Evolutionary conservation across 768 basidiomycete species (phyloP).

Genomic region (Collybia sordida): DNA sequence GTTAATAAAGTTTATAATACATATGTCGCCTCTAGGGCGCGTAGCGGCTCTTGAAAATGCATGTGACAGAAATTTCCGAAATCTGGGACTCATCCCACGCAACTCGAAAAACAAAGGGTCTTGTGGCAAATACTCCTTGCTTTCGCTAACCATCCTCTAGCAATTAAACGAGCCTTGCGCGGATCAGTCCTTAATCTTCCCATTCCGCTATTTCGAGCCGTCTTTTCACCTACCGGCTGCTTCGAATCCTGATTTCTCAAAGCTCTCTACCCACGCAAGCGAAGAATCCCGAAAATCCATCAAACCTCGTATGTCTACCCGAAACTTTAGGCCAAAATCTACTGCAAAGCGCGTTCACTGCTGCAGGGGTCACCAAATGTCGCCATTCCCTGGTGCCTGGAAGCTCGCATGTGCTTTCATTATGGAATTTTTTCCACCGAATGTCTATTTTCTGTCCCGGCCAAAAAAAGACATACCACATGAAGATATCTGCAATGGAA

Average conservation of each 20-base stretch:
- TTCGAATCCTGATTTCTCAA: background rate
- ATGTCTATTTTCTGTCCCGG: background rate
- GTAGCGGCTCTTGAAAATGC: no score
- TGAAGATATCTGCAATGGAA: background rate
- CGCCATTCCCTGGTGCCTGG: background rate
- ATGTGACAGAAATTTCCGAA: no score
- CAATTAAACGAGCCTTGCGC: no score
- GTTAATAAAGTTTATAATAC: no score
- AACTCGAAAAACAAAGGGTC: no score
- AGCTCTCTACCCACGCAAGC: background rate
- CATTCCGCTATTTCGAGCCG: background rate
- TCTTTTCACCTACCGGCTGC: background rate
- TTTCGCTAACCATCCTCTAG: no score
- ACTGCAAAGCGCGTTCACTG: background rate
- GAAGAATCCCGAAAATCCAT: conserved; percentile 12
- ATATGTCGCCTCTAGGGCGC: no score
- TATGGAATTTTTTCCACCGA: background rate
- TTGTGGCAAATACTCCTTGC: no score
- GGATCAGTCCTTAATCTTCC: no score
- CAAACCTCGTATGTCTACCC: conserved; percentile 2
- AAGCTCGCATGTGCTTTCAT: background rate
- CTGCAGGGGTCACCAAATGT: background rate
- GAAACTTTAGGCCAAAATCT: background rate
- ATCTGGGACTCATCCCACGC: no score
- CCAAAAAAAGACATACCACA: background rate